Base-by-base conservation (phyloP, 768 basidiomycete genomes). In the Pleurotus ostreatus region DNA sequence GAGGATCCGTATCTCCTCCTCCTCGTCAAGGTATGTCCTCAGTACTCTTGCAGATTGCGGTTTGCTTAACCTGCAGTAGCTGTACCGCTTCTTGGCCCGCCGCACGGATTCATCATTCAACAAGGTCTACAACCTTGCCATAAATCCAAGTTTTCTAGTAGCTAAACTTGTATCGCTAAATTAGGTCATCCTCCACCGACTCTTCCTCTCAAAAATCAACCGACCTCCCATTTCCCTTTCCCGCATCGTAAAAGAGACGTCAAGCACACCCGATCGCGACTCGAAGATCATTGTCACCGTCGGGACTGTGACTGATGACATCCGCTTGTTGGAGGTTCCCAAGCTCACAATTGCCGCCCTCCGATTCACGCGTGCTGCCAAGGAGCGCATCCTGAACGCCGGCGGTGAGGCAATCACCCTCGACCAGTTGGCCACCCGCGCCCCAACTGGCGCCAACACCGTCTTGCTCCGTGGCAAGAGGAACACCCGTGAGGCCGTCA, bases 1-100 rank as follows among this genome's bases (percentile, higher is more conserved):
- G 93, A 98, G 89, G 97, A 99, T 76, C 96, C 96, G 15, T 98
- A 99, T 80, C 85, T 99, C 66, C 86, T 97, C 67, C 84, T 98
- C 67, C 87, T 99, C 60, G 97, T 98, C 76, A 98, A 98, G 86
- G 95, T 95, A 69, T 59, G 75, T 66, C 41, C 44, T 53, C 37
- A 20, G 23, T 44, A 13, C 38, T 30, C 13, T 58, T 12, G 20
- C 3, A 18, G 15, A 4, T 51, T 18, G 15, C 18, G 40, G 22
- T 41, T 22, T 44, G 55, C 43, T 53, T 18, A 23, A 6, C 22
- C 44, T 26, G 12, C 12, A 58, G 5, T 66, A 99, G 96, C 86
- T 98, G 62, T 99, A 99, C 81, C 93, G 97, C 66, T 99, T 99
- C 85, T 79, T 99, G 61, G 95, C 97, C 62, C 89, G 97, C 68